phyloP scores from a whole-genome alignment of 1,284 basidiomycete genomes.

The Naganishia sp. region DNA sequence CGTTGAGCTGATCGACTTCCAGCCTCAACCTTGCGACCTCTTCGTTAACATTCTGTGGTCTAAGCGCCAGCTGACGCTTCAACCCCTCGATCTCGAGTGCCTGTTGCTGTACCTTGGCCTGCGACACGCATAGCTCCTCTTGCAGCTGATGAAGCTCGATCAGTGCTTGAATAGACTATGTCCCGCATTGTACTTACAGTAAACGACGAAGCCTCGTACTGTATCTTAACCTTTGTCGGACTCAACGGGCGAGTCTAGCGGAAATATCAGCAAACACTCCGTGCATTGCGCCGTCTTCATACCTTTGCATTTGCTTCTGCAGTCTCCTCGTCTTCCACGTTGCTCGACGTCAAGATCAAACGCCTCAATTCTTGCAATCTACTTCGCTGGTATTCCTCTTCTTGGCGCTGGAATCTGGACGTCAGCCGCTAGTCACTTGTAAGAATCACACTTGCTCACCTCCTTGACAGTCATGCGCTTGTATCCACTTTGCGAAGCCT shows the following conservation, averaged over 20 bases:
- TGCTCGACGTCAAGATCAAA: constrained; percentile 80
- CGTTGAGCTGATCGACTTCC: constrained; percentile 47
- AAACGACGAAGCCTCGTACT: constrained; percentile 31
- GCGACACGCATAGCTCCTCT: constrained; percentile 76
- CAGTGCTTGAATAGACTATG: not conserved
- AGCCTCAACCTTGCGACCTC: constrained; percentile 49
- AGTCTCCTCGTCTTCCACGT: constrained; percentile 64
- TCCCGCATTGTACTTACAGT: constrained; percentile 5
- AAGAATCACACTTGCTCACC: constrained; percentile 54
- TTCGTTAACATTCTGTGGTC: constrained; percentile 46
- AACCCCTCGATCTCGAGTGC: constrained; percentile 68
- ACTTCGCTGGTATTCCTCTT: constrained; percentile 73
- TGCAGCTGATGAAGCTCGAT: constrained; percentile 62
- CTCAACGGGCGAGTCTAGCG: constrained; percentile 68
- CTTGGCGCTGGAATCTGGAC: constrained; percentile 34
- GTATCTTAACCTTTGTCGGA: constrained; percentile 66
- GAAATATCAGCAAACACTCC: too few relatives aligned
- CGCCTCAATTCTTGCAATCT: constrained; percentile 82
- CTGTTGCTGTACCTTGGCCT: constrained; percentile 72
- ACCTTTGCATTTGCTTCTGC: constrained; percentile 25
- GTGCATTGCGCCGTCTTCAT: not conserved
- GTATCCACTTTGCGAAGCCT: constrained; percentile 58
- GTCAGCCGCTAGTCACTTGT: constrained; percentile 8
- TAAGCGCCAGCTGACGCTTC: constrained; percentile 48
- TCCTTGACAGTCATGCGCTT: constrained; percentile 67